Evolutionary conservation across 495 filamentous ascomycete genomes (phyloP), one percentile per base, ranked within the genome.

Genomic region (Xylaria curta): DNA sequence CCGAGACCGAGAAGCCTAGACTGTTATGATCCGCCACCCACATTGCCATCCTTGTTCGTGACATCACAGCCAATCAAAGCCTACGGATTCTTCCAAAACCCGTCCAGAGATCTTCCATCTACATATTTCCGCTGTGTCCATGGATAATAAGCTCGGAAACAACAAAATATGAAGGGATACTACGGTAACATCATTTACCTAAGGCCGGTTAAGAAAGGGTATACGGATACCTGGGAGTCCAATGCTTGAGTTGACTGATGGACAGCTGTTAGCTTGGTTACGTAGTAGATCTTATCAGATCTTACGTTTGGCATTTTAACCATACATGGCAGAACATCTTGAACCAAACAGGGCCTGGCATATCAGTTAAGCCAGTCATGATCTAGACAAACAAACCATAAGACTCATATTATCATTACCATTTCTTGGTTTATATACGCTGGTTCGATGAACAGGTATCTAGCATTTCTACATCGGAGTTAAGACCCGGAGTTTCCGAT

Each of bases 51-150:
- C 56, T n/a, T 26, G 68, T 70, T 70, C 70, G 72, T 72, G 69
- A 78, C 76, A 72, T 78, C 75, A 75, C 58, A 69, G 49, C 73
- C 76, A 76, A 78, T 78, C 67, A 72, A 75, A 75, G 68, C 42
- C 3, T 5, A 21, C 44, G 26, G 26, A 38, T 28, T 17, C 51
- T 28, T 54, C 12, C 24, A 26, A 54, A 54, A 24, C 51, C 51
- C 51, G 51, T 28, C 19, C 17, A 54, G 49, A 53, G 8, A 24
- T 53, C 6, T 8, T 53, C 7, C 8, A 53, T 24, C 9, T 24
- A 26, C n/a, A 53, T 53, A 53, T 12, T 24, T 53, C 21, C 49
- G 9, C 49, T 4, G n/a, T 53, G 21, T 8, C 17, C 21, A 53
- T 24, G 49, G 8, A 9, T 4, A 53, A 53, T 53, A 53, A 26